These are phyloP conservation scores for Talinum fruticosum DNA, from an alignment of 148 eudicot genomes.

Conservation along the genomic window DNA sequence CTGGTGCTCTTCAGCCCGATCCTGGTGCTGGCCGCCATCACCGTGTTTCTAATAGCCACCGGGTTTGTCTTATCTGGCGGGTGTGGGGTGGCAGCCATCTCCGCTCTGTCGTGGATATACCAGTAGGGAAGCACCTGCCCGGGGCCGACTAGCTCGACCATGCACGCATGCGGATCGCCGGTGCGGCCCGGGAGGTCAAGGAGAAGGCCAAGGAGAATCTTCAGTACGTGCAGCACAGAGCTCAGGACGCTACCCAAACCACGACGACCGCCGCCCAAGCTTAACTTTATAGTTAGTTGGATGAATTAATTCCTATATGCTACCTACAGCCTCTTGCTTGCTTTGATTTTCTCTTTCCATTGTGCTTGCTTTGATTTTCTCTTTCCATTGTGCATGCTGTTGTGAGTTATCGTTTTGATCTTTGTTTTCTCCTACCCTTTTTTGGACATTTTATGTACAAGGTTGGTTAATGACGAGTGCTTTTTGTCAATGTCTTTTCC, in stretches of 20 bases:
- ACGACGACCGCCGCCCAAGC: no score
- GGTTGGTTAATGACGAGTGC: no score
- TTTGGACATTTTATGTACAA: no score
- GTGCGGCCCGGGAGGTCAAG: conserved; percentile 29
- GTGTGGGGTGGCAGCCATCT: conserved; percentile 36
- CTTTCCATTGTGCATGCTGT: not conserved
- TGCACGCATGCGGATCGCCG: conserved; percentile 28
- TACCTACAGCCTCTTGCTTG: not conserved
- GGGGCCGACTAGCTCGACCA: conserved; percentile 38
- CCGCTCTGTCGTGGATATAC: conserved; percentile 39
- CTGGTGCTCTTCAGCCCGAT: conserved; percentile 36
- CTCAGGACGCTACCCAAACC: conserved; percentile 14
- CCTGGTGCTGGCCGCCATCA: conserved; percentile 30
- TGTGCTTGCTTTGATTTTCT: not conserved
- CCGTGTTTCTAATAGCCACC: conserved; percentile 13
- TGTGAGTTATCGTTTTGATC: not conserved
- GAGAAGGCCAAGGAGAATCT: conserved; percentile 28
- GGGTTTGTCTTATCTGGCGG: conserved; percentile 43
- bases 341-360: no score
- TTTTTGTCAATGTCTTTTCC: no score
- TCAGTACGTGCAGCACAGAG: conserved; percentile 14
- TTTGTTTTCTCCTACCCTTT: not conserved
- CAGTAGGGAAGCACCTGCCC: conserved; percentile 38
- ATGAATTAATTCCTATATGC: no score
- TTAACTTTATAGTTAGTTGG: no score